These are phyloP conservation scores for Diaporthe ilicicola DNA, from an alignment of 2,329 filamentous ascomycete species.

Conservation along the genomic window DNA sequence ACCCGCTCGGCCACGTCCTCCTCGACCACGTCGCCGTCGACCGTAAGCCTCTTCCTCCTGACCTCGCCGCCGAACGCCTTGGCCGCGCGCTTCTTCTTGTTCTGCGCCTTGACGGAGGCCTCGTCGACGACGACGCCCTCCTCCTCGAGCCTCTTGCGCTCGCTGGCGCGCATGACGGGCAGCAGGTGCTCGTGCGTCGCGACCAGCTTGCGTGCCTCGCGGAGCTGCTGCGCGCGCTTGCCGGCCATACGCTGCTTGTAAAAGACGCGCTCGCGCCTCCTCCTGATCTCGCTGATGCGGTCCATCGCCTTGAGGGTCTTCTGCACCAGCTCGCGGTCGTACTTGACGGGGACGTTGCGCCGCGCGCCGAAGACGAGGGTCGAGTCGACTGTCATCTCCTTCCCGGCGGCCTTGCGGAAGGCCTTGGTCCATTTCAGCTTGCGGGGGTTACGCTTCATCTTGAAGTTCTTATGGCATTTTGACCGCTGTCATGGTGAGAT, in stretches of 20 bases:
- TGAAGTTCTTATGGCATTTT: conserved; percentile 79
- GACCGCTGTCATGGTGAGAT: conserved; percentile 48
- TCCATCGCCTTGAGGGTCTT: conserved; percentile 94
- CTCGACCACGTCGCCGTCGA: conserved; percentile 53
- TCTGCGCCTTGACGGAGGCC: conserved; percentile 35
- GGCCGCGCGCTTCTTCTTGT: conserved; percentile 39
- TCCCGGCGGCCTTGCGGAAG: conserved; percentile 84
- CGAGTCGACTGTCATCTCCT: conserved; percentile 90
- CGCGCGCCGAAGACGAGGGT: conserved; percentile 92
- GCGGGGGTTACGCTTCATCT: conserved; percentile 95
- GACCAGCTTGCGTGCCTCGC: conserved; percentile 85
- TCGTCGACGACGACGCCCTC: conserved; percentile 48
- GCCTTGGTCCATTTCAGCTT: conserved; percentile 95
- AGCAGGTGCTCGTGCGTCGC: conserved; percentile 92
- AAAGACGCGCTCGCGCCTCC: conserved; percentile 86
- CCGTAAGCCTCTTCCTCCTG: conserved; percentile 47
- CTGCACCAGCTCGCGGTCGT: conserved; percentile 90
- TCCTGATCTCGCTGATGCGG: conserved; percentile 85
- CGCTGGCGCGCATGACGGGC: conserved; percentile 73
- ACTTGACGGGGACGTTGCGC: conserved; percentile 93
- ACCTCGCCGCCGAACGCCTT: conserved; percentile 52
- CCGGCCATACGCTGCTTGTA: conserved; percentile 94
- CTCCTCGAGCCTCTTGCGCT: conserved; percentile 48
- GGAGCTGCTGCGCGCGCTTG: conserved; percentile 84
- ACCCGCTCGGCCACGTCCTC: conserved; percentile 37